Conservation (phyloP, 106 monocot species). For the Apostasia shenzhenica region DNA sequence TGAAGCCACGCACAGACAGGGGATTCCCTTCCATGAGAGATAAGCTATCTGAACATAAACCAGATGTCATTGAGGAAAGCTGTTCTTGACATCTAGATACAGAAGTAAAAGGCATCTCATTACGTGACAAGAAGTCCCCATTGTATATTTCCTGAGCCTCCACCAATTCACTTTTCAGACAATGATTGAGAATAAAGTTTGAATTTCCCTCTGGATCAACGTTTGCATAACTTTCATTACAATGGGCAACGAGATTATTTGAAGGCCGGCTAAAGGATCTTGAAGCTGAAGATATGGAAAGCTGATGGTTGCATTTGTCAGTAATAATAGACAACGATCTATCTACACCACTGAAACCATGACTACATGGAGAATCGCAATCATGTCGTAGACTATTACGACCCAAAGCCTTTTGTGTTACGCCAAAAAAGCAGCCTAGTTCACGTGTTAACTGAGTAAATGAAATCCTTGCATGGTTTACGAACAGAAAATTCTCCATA, state of each 20-base stretch:
- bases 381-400: constrained; percentile 9
- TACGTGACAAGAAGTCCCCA: not conserved
- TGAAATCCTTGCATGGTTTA: constrained; percentile 34
- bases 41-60: constrained; percentile 8
- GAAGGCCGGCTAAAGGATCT: constrained; percentile 13
- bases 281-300: constrained; percentile 5
- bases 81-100: constrained; percentile 1
- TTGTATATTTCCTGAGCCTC: constrained; percentile 4
- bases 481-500: constrained; percentile 40
- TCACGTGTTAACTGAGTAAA: constrained; percentile 27
- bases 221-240: constrained; percentile 6
- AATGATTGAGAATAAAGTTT: constrained; percentile 2
- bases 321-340: constrained; percentile 1
- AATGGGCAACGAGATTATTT: constrained; percentile 5
- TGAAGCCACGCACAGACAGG: constrained; percentile 5
- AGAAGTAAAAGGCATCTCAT: constrained; percentile 3
- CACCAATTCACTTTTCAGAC: constrained; percentile 7
- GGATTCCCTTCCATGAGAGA: constrained; percentile 14
- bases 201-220: constrained; percentile 2
- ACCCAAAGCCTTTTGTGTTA: constrained; percentile 5
- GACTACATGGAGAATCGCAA: constrained; percentile 1
- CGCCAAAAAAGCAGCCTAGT: constrained; percentile 14
- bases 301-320: constrained; percentile 2
- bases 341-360: constrained; percentile 5
- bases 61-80: constrained; percentile 1